Percentiles rank a stretch among this genome's conserved stretches.
Evolutionary conservation across 768 basidiomycete species (phyloP).

Genomic region (Serendipita sp.): DNA sequence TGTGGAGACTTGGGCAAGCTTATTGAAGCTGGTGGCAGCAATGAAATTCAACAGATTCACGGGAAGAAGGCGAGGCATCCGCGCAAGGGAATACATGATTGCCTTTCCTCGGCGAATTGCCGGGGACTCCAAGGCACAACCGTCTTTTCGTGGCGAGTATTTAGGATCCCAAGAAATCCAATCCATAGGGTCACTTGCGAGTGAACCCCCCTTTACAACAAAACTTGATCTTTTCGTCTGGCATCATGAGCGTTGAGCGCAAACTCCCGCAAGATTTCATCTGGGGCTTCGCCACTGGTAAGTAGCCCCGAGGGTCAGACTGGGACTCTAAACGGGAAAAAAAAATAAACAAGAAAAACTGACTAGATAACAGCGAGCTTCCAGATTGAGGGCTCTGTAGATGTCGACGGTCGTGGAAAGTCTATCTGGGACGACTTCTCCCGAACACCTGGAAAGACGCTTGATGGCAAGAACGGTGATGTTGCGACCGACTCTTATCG

Average conservation of each 20-base stretch:
- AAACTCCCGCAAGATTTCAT: slow-evolving; percentile 45
- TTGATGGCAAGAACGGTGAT: slow-evolving; percentile 50
- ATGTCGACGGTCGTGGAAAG: slow-evolving; percentile 43
- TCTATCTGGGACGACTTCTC: slow-evolving; percentile 66
- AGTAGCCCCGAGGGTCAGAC: slow-evolving; percentile 13
- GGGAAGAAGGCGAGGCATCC: slow-evolving; percentile 1
- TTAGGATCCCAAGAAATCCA: slow-evolving; percentile 4
- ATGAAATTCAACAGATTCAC: not conserved
- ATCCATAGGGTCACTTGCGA: not conserved
- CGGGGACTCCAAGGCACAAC: not conserved
- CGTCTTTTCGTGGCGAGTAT: not conserved
- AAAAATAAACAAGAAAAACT: not conserved
- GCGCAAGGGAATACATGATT: not conserved
- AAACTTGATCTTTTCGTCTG: not conserved
- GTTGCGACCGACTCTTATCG: slow-evolving; percentile 57
- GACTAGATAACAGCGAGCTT: slow-evolving; percentile 36
- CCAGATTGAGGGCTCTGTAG: slow-evolving; percentile 56
- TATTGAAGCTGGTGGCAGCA: too few relatives aligned
- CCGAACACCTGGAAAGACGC: slow-evolving; percentile 46
- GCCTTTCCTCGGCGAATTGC: not conserved
- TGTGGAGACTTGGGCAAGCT: too few relatives aligned
- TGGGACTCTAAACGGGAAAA: not conserved
- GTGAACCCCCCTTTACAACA: not conserved
- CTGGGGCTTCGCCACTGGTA: slow-evolving; percentile 58
- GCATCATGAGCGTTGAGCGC: slow-evolving; percentile 10